Evolutionary conservation across 164 flowering plant species (phyloP), one percentile per base, ranked within the genome.

Genomic region (Kalanchoe fedtschenkoi): DNA sequence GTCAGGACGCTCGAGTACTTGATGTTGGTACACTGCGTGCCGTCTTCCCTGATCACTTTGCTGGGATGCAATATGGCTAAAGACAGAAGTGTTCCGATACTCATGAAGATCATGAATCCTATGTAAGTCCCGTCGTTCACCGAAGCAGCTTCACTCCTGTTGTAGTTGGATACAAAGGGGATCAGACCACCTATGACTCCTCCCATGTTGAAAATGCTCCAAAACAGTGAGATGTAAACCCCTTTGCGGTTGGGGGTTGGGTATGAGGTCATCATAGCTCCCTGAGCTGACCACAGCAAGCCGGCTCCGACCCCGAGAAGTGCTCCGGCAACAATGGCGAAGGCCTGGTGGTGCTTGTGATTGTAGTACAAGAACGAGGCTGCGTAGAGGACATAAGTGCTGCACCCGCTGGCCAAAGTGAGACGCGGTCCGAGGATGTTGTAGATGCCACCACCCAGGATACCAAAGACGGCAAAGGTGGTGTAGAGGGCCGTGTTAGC

Each of bases 211-310:
- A 88, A 92, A 35, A 86, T 83, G 41, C 87, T 76, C 98, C 98
- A 92, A 63, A 92, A 89, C 29, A 86, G 38, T 0, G 97, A 77
- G 2, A 92, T 87, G 62, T 86, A 92, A 21, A 80, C 77, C 19
- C 96, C 97, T 46, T 89, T 92, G 0, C 90, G 75, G 2, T 59
- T 24, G 1, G 72, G 58, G 0, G 93, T 82, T 0, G 98, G 98
- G 62, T 92, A 92, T 0, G 97, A 80, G 0, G 98, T 92, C 93
- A 92, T 89, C 65, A 92, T 84, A 14, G 98, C 97, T 5, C 98
- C 98, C 57, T 92, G 83, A 0, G 79, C 82, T 3, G 96, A 85
- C 98, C 98, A 92, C 10, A 92, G 79, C 6, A 92, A 82, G 5
- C 96, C 93, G 0, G 97, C 96, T 2, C 98, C 98, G 53, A 86